Evolutionary conservation across 2,329 filamentous ascomycete species (phyloP).

Genomic region (Ophiostoma sp.): DNA sequence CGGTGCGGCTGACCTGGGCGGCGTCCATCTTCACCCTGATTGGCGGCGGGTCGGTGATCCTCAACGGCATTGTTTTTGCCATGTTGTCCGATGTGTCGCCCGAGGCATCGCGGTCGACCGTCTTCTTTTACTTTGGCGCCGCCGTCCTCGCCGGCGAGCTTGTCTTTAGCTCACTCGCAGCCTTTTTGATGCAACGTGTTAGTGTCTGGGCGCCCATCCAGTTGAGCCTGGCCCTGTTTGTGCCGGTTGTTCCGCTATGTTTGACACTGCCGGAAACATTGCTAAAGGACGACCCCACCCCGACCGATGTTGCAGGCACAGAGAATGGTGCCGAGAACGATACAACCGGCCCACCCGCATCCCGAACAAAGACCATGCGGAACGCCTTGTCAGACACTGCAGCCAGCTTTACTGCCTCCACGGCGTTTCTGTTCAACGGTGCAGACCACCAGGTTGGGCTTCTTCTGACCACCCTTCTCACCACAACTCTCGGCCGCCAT

Average conservation of each 20-base stretch:
- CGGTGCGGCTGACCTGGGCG: conserved; percentile 7
- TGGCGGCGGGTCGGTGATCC: conserved; percentile 15
- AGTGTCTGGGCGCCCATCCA: not conserved
- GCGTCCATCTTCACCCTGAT: not conserved
- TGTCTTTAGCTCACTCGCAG: not conserved
- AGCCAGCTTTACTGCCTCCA: not conserved
- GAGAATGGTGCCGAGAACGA: not conserved
- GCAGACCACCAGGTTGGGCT: not conserved
- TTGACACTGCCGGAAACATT: not conserved
- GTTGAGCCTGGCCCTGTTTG: not conserved
- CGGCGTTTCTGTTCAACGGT: not conserved
- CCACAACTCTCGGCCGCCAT: conserved; percentile 18
- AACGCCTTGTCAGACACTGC: not conserved
- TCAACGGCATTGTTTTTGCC: conserved; percentile 14
- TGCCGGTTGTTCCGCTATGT: not conserved
- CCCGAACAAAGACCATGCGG: not conserved
- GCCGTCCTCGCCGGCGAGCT: not conserved
- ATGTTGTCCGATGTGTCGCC: conserved; percentile 15
- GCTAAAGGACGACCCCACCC: not conserved
- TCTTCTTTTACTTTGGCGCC: conserved; percentile 15
- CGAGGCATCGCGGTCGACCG: conserved; percentile 12
- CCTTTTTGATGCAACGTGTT: not conserved
- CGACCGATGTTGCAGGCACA: too few relatives aligned
- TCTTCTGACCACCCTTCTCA: conserved; percentile 14
- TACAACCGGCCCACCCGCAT: not conserved